These are phyloP conservation scores for Aphanoascus verrucosus DNA, from an alignment of 2,329 filamentous ascomycete species.

Conservation along the genomic window DNA sequence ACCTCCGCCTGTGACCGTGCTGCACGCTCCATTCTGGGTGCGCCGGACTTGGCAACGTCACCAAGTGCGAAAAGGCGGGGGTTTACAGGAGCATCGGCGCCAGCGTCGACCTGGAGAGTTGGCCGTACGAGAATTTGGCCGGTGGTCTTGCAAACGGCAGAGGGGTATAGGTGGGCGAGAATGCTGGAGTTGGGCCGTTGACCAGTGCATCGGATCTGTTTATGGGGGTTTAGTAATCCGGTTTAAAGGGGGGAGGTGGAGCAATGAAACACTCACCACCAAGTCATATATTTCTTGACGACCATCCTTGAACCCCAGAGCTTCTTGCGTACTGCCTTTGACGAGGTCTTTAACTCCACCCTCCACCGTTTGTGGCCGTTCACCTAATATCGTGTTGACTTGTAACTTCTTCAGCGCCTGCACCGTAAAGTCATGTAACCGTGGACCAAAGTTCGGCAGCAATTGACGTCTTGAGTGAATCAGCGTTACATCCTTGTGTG, in stretches of 20 bases:
- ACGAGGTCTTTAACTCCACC: background rate
- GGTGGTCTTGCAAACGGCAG: conserved; percentile 35
- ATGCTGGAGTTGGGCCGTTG: conserved; percentile 11
- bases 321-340: background rate
- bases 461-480: conserved; percentile 32
- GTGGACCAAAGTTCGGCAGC: conserved; percentile 17
- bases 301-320: conserved; percentile 12
- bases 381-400: conserved; percentile 16
- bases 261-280: conserved; percentile 1
- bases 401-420: conserved; percentile 24
- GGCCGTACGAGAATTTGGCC: conserved; percentile 46
- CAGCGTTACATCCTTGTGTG: conserved; percentile 32
- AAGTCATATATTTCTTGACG: conserved; percentile 12
- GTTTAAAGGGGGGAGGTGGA: background rate
- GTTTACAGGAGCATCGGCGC: conserved; percentile 14
- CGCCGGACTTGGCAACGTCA: conserved; percentile 47
- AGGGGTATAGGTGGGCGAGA: conserved; percentile 30
- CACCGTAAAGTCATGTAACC: conserved; percentile 30
- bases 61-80: conserved; percentile 50
- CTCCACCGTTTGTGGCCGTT: conserved; percentile 12
- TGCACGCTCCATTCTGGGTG: conserved; percentile 44
- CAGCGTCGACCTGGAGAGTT: conserved; percentile 47
- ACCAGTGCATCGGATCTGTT: conserved; percentile 18
- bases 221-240: conserved; percentile 20
- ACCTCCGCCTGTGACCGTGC: conserved; percentile 45